phyloP scores from a whole-genome alignment of 2,329 filamentous ascomycete genomes.

The Fusarium citri region DNA sequence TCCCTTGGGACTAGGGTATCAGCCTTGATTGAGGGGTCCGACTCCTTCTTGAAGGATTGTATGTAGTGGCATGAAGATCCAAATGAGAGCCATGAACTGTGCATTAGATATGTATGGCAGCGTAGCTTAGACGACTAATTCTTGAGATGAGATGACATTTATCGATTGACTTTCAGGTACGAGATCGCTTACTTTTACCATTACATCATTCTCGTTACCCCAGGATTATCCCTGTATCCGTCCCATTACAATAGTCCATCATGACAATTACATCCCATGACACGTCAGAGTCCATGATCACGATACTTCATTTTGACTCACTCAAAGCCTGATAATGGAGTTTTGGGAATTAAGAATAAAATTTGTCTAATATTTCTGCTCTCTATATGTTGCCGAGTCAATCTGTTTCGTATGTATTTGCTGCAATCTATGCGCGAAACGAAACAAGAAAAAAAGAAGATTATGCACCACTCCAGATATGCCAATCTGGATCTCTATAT shows the following conservation, averaged over 20 bases:
- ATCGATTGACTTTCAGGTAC: neutral
- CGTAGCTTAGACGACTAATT: no score
- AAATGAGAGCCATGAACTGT: neutral
- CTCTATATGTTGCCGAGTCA: neutral
- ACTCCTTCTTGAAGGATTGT: neutral
- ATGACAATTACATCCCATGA: constrained; percentile 7
- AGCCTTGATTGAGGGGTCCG: constrained; percentile 31
- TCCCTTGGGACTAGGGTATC: constrained; percentile 16
- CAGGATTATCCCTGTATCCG: constrained; percentile 24
- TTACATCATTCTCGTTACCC: constrained; percentile 27
- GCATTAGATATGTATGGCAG: neutral
- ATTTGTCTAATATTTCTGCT: neutral
- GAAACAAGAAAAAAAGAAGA: constrained; percentile 2
- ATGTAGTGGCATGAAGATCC: neutral
- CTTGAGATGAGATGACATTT: neutral
- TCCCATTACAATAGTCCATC: constrained; percentile 14
- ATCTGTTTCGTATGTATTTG: neutral
- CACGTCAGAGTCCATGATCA: neutral
- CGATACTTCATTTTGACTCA: neutral
- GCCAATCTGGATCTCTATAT: constrained; percentile 30
- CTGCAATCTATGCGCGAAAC: constrained; percentile 14
- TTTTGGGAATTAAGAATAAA: neutral
- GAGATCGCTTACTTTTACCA: neutral
- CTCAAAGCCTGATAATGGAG: neutral
- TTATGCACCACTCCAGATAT: constrained; percentile 26